phyloP scores from a whole-genome alignment of 306 rosid genomes.

The Prunus salicina region DNA sequence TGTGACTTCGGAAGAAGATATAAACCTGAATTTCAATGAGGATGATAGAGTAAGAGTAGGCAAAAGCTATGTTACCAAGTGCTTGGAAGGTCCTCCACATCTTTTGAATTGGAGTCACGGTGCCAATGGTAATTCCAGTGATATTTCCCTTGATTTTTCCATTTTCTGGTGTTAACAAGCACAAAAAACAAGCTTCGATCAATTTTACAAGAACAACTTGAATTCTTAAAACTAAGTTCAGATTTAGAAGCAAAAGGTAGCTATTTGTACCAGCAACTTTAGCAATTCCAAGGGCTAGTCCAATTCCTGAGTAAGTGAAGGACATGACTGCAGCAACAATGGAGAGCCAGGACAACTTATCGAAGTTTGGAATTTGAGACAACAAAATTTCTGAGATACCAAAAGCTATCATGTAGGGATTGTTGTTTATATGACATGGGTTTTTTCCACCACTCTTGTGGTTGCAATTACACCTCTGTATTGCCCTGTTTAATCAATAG shows the following conservation, averaged over 20 bases:
- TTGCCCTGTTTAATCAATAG: conserved; percentile 22
- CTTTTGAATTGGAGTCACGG: conserved; percentile 59
- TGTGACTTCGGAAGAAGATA: background rate
- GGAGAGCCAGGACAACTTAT: conserved; percentile 26
- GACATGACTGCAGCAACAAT: conserved; percentile 30
- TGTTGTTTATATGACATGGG: conserved; percentile 11
- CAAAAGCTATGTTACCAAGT: conserved; percentile 86
- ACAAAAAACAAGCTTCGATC: conserved; percentile 1
- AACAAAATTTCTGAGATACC: conserved; percentile 19
- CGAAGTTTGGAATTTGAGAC: conserved; percentile 23
- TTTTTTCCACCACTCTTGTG: conserved; percentile 13
- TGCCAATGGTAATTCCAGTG: conserved; percentile 53
- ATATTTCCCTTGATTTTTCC: conserved; percentile 49
- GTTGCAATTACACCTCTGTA: conserved; percentile 16
- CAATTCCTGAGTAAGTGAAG: conserved; percentile 27
- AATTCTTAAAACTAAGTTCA: background rate
- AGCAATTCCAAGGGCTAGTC: conserved; percentile 24
- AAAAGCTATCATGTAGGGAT: conserved; percentile 21
- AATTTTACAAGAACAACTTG: background rate
- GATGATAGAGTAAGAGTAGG: conserved; percentile 77
- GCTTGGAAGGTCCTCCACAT: conserved; percentile 81
- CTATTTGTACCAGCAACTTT: conserved; percentile 22
- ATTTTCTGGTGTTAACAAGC: conserved; percentile 31
- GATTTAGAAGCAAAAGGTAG: background rate
- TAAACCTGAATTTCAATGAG: conserved; percentile 86